Percentiles rank a stretch among this genome's conserved stretches.
These are phyloP conservation scores for Aspergillus biplanus DNA, from an alignment of 495 filamentous ascomycete species.

Conservation along the genomic window DNA sequence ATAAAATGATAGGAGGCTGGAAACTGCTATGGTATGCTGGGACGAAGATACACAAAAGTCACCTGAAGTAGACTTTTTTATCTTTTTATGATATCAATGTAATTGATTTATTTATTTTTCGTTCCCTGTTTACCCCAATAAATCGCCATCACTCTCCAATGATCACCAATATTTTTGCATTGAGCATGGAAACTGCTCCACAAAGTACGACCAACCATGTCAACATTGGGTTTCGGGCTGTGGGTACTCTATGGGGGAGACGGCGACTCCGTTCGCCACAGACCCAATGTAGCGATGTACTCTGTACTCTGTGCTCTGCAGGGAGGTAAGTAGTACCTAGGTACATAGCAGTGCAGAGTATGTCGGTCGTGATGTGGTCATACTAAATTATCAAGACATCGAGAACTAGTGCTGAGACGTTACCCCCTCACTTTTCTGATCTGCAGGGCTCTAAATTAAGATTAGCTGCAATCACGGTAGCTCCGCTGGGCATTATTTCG, in stretches of 20 bases:
- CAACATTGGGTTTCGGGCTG: background rate
- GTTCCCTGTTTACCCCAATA: no score
- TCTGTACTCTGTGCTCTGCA: no score
- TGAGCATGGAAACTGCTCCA: no score
- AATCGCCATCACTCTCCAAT: no score
- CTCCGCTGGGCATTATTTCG: background rate
- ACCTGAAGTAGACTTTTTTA: background rate
- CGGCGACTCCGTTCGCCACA: background rate
- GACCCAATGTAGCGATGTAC: background rate
- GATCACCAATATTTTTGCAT: no score
- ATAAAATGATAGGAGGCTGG: conserved; percentile 5
- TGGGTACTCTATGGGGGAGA: background rate
- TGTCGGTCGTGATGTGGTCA: background rate
- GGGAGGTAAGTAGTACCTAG: no score
- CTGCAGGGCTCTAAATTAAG: conserved; percentile 7
- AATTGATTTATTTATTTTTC: background rate
- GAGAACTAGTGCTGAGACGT: background rate
- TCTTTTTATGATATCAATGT: background rate
- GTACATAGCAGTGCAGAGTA: no score
- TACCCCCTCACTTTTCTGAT: background rate
- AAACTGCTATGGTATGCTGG: background rate
- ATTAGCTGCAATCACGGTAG: background rate
- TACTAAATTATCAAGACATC: background rate
- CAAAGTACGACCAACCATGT: no score
- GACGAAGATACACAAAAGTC: conserved; percentile 1